Base-by-base conservation (phyloP, 1,284 basidiomycete genomes). In the Sanghuangporus sanghuang region DNA sequence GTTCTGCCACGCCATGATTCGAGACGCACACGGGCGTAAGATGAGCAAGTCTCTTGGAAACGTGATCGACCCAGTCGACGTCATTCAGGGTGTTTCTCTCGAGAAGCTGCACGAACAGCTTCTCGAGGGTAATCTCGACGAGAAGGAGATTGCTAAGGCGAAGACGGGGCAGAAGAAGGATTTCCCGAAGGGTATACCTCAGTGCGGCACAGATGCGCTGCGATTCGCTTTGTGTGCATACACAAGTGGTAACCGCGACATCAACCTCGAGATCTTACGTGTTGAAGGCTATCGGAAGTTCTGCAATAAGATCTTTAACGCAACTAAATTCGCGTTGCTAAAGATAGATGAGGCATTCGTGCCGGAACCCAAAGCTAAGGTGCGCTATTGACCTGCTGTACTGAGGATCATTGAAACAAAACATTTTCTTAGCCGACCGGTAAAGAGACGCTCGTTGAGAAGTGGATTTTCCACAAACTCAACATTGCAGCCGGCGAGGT, bases 201-300 rank as follows among this genome's bases (percentile, higher is more conserved):
- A 99, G 76, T 99, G 97, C 72, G 97, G 97, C 57, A 96, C 95
- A 14, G 97, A 99, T 73, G 97, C 96, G 2, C 79, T 99, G 70
- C 83, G 97, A 50, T 98, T 99, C 77, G 93, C 96, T 2, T 80
- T 99, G 50, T 97, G 95, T 74, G 94, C 95, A 57, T 98, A 98
- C 78, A 95, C 93, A 6, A 90, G 89, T 48, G 89, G 89, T 76
- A 92, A 92, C 38, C 90, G 95, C 61, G 95, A 97, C 74, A 96
- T 98, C 78, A 96, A 97, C 76, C 79, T 99, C 67, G 96, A 99
- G 75, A 96, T 99, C 71, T 77, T 93, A 67, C 90, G 95, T 66
- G 95, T 99, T n/a, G 96, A 99, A 78, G 96, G 96, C 6, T 99
- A 99, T 78, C 88, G 97, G 75, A 99, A 99, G 77, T 97, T 98